Base-by-base conservation (phyloP, 1,284 basidiomycete genomes). In the Naganishia liquefaciens region DNA sequence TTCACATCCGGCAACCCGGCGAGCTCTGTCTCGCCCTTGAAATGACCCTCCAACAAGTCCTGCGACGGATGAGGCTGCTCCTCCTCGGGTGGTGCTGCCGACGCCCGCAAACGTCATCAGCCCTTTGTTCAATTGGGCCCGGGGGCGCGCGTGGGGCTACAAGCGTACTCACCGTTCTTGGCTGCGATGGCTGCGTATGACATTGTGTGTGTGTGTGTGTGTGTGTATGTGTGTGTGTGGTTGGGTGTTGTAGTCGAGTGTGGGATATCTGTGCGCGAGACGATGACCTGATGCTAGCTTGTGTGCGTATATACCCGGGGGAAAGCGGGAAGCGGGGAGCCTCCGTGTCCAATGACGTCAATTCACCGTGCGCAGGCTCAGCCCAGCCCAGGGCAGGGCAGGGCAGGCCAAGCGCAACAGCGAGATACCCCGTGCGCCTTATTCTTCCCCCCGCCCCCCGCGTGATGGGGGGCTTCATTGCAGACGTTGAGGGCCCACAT, bases 61-160 rank as follows among this genome's bases (percentile, higher is more conserved):
- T 73, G 78, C 66, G 74, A 74, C 30, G 78, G 78, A 58, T 79
- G 66, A 46, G 77, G 74, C 54, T 65, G 67, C 71, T 76, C 76
- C 67, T 73, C 71, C 28, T 73, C 77, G 57, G 70, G 69, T 33
- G 76, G 77, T 62, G 76, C 75, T 78, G 68, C 13, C 1, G 21
- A 30, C 52, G 11, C 13, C 21, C 5, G 54, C n/a, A n/a, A n/a
- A n/a, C 21, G n/a, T 52, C 23, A 19, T 19, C 64, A 33, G 46
- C 5, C 23, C 17, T 5, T 17, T 33, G 46, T 15, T 37, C 30
- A n/a, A n/a, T n/a, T n/a, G n/a, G n/a, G n/a, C 5, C 21, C 6
- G 25, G 54, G 28, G 62, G 23, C 2, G 40, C 40, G 7, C 21
- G 53, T 25, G 27, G 54, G 49, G 10, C 15, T 37, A 39, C 37